Evolutionary conservation across 2,329 filamentous ascomycete genomes (phyloP).

Genomic region (Conoideocrella luteorostrata): DNA sequence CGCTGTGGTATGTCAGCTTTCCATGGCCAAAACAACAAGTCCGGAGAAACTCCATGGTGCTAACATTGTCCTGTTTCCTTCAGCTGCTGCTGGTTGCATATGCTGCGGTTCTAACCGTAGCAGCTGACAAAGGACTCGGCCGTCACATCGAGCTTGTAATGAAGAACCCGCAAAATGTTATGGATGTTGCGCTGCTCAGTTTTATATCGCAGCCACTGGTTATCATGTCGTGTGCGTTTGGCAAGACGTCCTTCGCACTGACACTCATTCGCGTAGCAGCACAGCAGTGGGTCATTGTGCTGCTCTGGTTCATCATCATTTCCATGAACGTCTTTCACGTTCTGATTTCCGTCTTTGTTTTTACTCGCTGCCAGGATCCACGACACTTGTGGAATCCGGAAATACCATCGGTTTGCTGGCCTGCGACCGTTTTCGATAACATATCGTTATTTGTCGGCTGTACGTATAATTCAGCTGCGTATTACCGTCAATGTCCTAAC

Average conservation of each 20-base stretch:
- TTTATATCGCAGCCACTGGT: constrained; percentile 10
- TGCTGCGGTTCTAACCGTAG: constrained; percentile 4
- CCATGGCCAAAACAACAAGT: too few relatives aligned
- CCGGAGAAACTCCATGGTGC: too few relatives aligned
- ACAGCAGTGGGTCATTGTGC: constrained; percentile 5
- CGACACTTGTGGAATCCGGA: constrained; percentile 8
- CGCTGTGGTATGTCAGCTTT: constrained; percentile 6
- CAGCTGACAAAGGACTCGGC: constrained; percentile 9
- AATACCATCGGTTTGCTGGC: constrained; percentile 6
- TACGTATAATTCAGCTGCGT: constrained; percentile 3
- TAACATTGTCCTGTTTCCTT: too few relatives aligned
- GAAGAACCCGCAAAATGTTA: constrained; percentile 3
- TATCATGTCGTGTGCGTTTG: constrained; percentile 10
- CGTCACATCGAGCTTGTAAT: constrained; percentile 5
- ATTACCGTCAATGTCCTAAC: background rate
- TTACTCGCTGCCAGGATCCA: constrained; percentile 6
- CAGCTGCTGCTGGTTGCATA: constrained; percentile 7
- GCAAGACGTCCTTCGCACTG: constrained; percentile 10
- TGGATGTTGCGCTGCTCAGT: constrained; percentile 7
- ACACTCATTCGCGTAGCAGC: constrained; percentile 7
- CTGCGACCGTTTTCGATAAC: background rate
- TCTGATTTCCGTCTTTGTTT: constrained; percentile 8
- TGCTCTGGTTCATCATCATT: constrained; percentile 10
- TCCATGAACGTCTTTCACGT: constrained; percentile 7
- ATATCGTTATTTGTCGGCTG: constrained; percentile 9